Conservation (phyloP, 164 flowering plant genomes). For the Dillenia turbinata region DNA sequence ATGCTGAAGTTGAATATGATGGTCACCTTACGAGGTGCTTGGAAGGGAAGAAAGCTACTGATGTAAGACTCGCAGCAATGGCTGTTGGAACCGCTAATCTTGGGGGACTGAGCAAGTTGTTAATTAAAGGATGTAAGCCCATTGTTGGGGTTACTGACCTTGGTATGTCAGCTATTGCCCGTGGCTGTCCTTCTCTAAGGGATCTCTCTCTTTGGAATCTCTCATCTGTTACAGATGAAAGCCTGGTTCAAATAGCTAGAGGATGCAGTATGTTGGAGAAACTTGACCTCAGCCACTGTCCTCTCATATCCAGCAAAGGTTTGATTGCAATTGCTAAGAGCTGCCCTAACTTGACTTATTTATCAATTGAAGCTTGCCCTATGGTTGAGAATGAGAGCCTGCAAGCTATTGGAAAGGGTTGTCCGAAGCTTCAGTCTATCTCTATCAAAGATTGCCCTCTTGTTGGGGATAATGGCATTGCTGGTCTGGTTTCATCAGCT, state of each 20-base stretch:
- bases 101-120: constrained; percentile 78
- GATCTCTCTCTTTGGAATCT: constrained; percentile 48
- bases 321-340: constrained; percentile 64
- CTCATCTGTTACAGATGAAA: constrained; percentile 45
- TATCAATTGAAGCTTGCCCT: constrained; percentile 65
- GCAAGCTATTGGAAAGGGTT: constrained; percentile 50
- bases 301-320: constrained; percentile 53
- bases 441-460: constrained; percentile 62
- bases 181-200: constrained; percentile 60
- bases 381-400: constrained; percentile 58
- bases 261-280: constrained; percentile 64
- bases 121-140: constrained; percentile 45
- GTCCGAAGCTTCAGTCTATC: constrained; percentile 55
- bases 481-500: constrained; percentile 52
- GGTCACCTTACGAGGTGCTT: constrained; percentile 62
- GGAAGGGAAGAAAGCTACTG: constrained; percentile 79
- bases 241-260: constrained; percentile 55
- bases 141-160: constrained; percentile 40
- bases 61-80: constrained; percentile 66
- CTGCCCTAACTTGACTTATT: constrained; percentile 50
- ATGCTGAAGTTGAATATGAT: constrained; percentile 30
- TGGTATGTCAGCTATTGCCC: constrained; percentile 61
- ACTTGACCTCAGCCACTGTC: constrained; percentile 68
- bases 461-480: constrained; percentile 80
- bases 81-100: constrained; percentile 63